Conservation (phyloP, 176 grass and related monocot species). For the Bromus sterilis region DNA sequence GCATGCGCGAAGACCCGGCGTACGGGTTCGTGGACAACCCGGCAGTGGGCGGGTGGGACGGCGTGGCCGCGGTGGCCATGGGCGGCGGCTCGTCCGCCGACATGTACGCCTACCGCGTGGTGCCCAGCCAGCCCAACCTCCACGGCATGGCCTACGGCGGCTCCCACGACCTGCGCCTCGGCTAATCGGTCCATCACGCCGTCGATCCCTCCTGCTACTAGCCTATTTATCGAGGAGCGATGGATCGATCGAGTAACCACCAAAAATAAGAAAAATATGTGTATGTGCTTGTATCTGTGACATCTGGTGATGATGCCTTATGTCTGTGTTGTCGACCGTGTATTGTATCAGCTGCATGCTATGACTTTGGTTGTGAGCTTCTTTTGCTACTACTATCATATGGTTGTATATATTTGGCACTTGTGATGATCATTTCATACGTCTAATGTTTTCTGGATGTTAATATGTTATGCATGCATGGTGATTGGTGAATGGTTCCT, state of each 20-base stretch:
- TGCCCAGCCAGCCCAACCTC: slow-evolving; percentile 83
- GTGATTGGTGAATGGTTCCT: too few species aligned
- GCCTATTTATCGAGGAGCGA: neutral
- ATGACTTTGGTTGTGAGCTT: too few species aligned
- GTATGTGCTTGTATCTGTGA: neutral
- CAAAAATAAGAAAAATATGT: neutral
- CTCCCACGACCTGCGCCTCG: slow-evolving; percentile 77
- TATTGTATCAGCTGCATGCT: too few species aligned
- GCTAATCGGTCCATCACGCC: slow-evolving; percentile 3
- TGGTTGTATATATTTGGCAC: too few species aligned
- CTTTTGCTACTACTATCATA: too few species aligned
- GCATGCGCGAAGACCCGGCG: slow-evolving; percentile 68
- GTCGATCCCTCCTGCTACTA: neutral
- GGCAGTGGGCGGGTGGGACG: slow-evolving; percentile 33
- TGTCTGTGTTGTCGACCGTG: too few species aligned
- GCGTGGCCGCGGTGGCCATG: slow-evolving; percentile 11
- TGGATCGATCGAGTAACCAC: neutral
- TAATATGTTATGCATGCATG: too few species aligned
- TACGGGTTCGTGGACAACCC: slow-evolving; percentile 72
- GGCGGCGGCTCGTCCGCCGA: slow-evolving; percentile 18
- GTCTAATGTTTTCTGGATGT: too few species aligned
- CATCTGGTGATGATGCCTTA: too few species aligned
- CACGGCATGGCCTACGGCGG: slow-evolving; percentile 75
- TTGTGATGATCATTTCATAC: too few species aligned
- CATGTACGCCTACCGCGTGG: slow-evolving; percentile 85